Conservation (phyloP, 192 early-diverging fungal species). For the Umbelopsis vinacea region DNA sequence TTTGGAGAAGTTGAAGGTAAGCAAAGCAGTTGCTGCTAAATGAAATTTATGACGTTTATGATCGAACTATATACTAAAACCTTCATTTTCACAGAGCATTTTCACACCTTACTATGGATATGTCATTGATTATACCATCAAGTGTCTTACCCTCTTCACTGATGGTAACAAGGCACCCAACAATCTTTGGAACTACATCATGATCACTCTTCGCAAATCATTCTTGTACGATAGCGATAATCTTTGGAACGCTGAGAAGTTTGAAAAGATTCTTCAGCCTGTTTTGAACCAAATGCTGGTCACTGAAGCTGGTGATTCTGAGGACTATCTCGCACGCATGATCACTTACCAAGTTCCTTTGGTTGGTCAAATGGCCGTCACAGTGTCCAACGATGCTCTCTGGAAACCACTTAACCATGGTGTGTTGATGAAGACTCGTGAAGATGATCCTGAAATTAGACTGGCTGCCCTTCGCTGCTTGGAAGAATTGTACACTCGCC, state of each 20-base stretch:
- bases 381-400: constrained; percentile 73
- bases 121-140: constrained; percentile 72
- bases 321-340: constrained; percentile 59
- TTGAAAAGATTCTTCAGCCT: constrained; percentile 73
- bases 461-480: constrained; percentile 70
- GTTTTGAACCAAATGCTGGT: constrained; percentile 78
- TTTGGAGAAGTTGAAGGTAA: constrained; percentile 50
- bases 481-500: constrained; percentile 80
- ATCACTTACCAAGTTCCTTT: constrained; percentile 72
- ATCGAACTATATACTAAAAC: not conserved
- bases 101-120: constrained; percentile 81
- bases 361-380: constrained; percentile 79
- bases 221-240: constrained; percentile 70
- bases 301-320: constrained; percentile 43
- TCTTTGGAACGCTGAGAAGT: constrained; percentile 74
- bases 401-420: constrained; percentile 91
- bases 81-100: constrained; percentile 56
- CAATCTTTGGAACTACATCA: constrained; percentile 72
- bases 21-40: not conserved
- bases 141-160: constrained; percentile 57
- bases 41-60: constrained; percentile 14
- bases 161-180: constrained; percentile 49
- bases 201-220: constrained; percentile 69
- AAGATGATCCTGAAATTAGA: constrained; percentile 70
- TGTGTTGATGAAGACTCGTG: constrained; percentile 78